Evolutionary conservation across 176 grass and related monocot genomes (phyloP).

Genomic region (Guadua angustifolia): DNA sequence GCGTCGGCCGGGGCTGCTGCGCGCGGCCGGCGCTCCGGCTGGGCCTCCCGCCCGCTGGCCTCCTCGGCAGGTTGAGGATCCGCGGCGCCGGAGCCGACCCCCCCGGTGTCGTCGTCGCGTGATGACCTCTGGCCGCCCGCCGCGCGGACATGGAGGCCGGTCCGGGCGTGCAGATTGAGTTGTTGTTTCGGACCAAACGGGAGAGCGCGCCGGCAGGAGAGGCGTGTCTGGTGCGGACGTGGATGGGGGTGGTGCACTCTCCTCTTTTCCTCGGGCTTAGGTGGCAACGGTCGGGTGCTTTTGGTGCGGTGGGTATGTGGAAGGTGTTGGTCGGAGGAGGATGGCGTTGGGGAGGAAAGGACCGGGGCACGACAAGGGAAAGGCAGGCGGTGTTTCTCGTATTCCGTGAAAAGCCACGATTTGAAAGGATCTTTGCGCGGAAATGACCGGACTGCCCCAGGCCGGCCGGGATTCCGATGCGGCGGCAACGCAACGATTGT

Average conservation of each 20-base stretch:
- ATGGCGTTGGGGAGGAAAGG: constrained; percentile 35
- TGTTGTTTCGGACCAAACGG: neutral
- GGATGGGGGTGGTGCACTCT: neutral
- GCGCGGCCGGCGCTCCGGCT: constrained; percentile 14
- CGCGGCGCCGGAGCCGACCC: constrained; percentile 37
- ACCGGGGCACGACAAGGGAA: constrained; percentile 3
- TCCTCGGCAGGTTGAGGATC: constrained; percentile 60
- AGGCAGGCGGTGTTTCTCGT: constrained; percentile 50
- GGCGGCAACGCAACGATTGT: constrained; percentile 29
- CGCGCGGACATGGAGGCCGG: constrained; percentile 51
- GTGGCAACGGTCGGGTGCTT: constrained; percentile 59
- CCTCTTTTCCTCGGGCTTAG: constrained; percentile 41
- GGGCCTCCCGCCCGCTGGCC: constrained; percentile 37
- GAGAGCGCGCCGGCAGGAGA: neutral
- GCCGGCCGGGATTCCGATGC: constrained; percentile 14
- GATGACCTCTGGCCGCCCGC: constrained; percentile 56
- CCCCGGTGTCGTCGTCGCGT: constrained; percentile 40
- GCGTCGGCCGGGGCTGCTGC: constrained; percentile 19
- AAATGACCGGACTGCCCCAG: constrained; percentile 52
- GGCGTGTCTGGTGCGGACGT: constrained; percentile 32
- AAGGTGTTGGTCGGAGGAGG: constrained; percentile 55
- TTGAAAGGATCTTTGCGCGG: constrained; percentile 61
- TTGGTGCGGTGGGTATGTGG: constrained; percentile 41
- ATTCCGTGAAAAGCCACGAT: constrained; percentile 64
- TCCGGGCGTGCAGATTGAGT: neutral